Base-by-base conservation (phyloP, 345 rosid species). In the Combretum micranthum region DNA sequence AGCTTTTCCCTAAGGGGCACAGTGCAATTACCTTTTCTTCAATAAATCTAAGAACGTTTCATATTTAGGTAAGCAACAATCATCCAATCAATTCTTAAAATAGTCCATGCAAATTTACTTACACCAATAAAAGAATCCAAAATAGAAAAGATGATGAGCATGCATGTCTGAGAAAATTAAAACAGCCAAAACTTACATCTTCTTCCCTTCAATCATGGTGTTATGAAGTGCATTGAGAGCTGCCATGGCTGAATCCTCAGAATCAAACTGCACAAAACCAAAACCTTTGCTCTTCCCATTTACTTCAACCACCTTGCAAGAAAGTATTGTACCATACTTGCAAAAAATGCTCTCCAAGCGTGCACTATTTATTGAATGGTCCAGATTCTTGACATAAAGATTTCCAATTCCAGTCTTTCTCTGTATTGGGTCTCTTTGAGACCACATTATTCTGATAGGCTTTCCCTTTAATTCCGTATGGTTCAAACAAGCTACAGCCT, bases 381-480 rank as follows among this genome's bases (percentile, higher is more conserved):
- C 65, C 14, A 90, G 80, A 71, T 90, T 87, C 84, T 85, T 87
- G 50, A 85, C 87, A 73, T 70, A 90, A 50, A 90, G 84, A 69
- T 85, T 90, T 23, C 73, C 93, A 13, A 77, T 13, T 4, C 87
- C 86, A 46, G 62, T 72, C 73, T 72, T 80, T 53, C 92, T 74
- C 8, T 68, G 63, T 5, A 59, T 53, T 67, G 90, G 78, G 57
- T 85, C 75, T 42, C 72, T 81, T 63, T 77, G 81, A 54, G 65
- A 72, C 96, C 93, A 81, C 83, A 80, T 85, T 57, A 87, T 67
- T 52, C 96, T 77, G 81, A 87, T 72, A 1, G 73, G 56, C 55
- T 74, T 84, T 21, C 87, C 90, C 64, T 75, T 87, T 73, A 86
- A 42, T 22, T 63, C 67, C 12, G 71, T 64, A 64, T 84, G 83